phyloP scores from a whole-genome alignment of 163 green algal species.

The Scenedesmus sp. region DNA sequence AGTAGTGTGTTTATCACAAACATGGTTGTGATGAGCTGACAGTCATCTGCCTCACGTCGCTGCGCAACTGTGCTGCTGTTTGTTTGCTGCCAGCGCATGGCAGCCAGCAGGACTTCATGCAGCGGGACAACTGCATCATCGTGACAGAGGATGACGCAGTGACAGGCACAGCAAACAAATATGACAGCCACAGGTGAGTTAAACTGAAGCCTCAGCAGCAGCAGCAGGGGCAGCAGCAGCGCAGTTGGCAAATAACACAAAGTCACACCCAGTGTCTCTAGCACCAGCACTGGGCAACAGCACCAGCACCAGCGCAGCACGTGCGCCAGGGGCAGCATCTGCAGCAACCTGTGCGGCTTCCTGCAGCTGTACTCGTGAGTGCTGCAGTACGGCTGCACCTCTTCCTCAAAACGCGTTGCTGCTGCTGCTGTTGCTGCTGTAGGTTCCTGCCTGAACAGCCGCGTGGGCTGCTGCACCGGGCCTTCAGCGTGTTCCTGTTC shows the following conservation, averaged over 20 bases:
- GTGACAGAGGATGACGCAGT: conserved; percentile 92
- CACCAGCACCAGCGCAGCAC: no score
- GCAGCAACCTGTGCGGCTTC: no score
- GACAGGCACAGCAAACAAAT: conserved; percentile 87
- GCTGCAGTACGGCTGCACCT: no score
- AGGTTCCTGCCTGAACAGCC: conserved; percentile 73
- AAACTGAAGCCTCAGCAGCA: not conserved
- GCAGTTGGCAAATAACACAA: no score
- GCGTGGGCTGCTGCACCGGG: conserved; percentile 86
- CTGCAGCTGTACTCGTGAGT: not conserved
- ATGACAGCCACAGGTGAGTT: conserved; percentile 75
- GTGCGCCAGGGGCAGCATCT: no score
- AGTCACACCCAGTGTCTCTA: no score
- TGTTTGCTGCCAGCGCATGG: conserved; percentile 25
- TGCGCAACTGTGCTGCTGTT: not conserved
- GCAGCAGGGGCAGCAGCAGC: not conserved
- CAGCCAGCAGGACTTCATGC: conserved; percentile 92
- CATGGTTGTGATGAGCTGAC: not conserved
- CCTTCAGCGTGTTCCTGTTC: conserved; percentile 98
- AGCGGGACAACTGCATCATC: conserved; percentile 91
- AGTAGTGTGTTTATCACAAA: no score
- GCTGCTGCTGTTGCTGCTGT: conserved; percentile 10
- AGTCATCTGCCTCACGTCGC: not conserved
- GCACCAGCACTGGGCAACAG: no score
- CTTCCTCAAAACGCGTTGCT: not conserved